phyloP scores from a whole-genome alignment of 768 basidiomycete genomes.

The Udeniomyces megalosporus region DNA sequence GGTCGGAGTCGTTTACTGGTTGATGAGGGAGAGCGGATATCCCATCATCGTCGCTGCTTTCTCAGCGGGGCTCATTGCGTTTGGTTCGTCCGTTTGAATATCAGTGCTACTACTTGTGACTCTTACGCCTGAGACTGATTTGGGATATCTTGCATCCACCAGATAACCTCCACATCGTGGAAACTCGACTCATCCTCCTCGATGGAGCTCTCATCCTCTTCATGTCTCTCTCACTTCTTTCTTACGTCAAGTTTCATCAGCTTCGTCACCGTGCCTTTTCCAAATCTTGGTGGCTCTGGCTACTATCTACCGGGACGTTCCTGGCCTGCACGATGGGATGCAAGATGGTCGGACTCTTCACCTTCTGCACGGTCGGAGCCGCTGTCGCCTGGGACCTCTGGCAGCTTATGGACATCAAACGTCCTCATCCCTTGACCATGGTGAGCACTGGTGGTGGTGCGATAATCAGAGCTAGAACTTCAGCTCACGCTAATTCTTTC shows the following conservation, averaged over 20 bases:
- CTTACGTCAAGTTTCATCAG: constrained; percentile 87
- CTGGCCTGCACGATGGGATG: constrained; percentile 95
- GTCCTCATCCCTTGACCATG: constrained; percentile 48
- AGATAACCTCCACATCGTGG: constrained; percentile 94
- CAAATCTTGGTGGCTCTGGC: constrained; percentile 86
- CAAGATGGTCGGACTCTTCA: constrained; percentile 92
- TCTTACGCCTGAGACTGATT: not conserved
- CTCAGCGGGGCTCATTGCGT: constrained; percentile 66
- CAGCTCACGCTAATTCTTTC: too few relatives aligned
- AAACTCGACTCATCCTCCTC: constrained; percentile 89
- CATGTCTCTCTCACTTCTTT: constrained; percentile 82
- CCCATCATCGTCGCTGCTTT: constrained; percentile 80
- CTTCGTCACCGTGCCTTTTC: constrained; percentile 66
- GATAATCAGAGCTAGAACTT: too few relatives aligned
- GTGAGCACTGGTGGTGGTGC: too few relatives aligned
- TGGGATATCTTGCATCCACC: not conserved
- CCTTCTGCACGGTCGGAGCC: constrained; percentile 71
- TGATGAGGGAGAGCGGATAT: constrained; percentile 97
- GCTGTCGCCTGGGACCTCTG: constrained; percentile 89
- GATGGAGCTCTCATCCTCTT: constrained; percentile 91
- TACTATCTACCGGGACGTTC: constrained; percentile 71
- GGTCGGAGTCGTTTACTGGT: constrained; percentile 75
- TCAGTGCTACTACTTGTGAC: not conserved
- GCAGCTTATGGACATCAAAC: constrained; percentile 74
- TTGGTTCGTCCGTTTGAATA: constrained; percentile 38